Evolutionary conservation across 2,329 filamentous ascomycete genomes (phyloP), one percentile per base, ranked within the genome.

Genomic region (Arachnomyces sp.): DNA sequence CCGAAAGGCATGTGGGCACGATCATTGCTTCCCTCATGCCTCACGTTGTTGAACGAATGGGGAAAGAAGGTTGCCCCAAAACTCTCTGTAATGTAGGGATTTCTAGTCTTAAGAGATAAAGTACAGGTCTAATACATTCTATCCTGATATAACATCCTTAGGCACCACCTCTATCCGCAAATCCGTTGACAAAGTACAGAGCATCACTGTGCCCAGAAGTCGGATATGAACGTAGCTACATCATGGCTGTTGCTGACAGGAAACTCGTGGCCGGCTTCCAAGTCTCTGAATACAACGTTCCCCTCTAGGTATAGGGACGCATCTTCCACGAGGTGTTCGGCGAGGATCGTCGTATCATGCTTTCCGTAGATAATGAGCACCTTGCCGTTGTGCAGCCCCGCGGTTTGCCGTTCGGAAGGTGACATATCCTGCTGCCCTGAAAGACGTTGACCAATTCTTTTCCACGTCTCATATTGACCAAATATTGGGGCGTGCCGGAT

Each of bases 401-500:
- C 57, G 16, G 48, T 48, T n/a, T 45, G 50, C 39, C 63, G 54
- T 30, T 51, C 49, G 14, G 49, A 48, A 13, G 48, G 36, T 11
- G 51, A 38, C 11, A 50, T 43, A 14, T 51, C 52, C 34, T 63
- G 67, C 48, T 71, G 62, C 34, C 56, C 55, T 8, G 61, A 59
- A 13, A 83, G 63, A 28, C 71, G 57, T 11, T 60, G 54, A 0
- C 73, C 71, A 25, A 88, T 66, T 1, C 67, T 60, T 16, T 56
- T 56, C 84, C 83, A 90, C 31, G 76, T 68, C 29, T 69, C 66
- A 40, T 78, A 71, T 41, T 64, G 56, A 2, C 56, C 53, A 47
- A 81, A 76, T 15, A 89, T 77, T 0, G 84, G 85, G 2, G 79
- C 81, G 52, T 82, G 64, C 14, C 79, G 72, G 49, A 90, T 81